phyloP scores from a whole-genome alignment of 257 asterid species.

The Avicennia marina region DNA sequence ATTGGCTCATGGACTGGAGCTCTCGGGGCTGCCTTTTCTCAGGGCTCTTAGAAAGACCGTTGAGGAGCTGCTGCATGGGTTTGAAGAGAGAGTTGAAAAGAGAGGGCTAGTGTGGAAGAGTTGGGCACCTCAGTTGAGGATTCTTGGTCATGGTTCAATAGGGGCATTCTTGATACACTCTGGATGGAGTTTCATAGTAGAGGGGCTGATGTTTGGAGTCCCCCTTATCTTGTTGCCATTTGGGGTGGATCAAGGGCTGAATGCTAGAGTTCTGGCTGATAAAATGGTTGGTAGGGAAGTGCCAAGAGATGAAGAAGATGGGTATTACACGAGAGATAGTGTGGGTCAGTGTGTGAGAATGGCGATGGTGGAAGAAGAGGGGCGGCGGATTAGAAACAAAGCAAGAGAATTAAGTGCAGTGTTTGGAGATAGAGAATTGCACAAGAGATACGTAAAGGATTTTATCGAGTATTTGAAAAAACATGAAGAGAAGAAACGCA shows the following conservation, averaged over 20 bases:
- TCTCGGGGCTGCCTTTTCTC: slow-evolving; percentile 22
- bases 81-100: slow-evolving; percentile 17
- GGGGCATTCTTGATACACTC: slow-evolving; percentile 31
- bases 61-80: slow-evolving; percentile 23
- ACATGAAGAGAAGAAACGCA: too few relatives aligned
- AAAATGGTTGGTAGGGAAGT: slow-evolving; percentile 28
- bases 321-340: slow-evolving; percentile 19
- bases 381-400: slow-evolving; percentile 2
- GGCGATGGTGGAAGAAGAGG: slow-evolving; percentile 28
- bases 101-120: slow-evolving; percentile 27
- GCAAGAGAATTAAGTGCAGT: slow-evolving; percentile 16
- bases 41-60: slow-evolving; percentile 25
- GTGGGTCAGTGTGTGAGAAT: slow-evolving; percentile 26
- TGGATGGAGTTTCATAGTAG: slow-evolving; percentile 33
- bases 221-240: slow-evolving; percentile 34
- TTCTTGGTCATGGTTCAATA: slow-evolving; percentile 22
- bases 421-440: slow-evolving; percentile 20
- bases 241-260: slow-evolving; percentile 31
- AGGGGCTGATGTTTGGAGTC: slow-evolving; percentile 26
- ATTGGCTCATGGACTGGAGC: slow-evolving; percentile 29
- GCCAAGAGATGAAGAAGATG: slow-evolving; percentile 28
- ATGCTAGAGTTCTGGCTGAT: slow-evolving; percentile 29
- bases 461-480: slow-evolving; percentile 11
- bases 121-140: slow-evolving; percentile 33
- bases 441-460: slow-evolving; percentile 18